A percentile compares a stretch with the other conserved stretches of the same genome.
phyloP scores from a whole-genome alignment of 2,329 filamentous ascomycete genomes.

The Sporothrix protearum region DNA sequence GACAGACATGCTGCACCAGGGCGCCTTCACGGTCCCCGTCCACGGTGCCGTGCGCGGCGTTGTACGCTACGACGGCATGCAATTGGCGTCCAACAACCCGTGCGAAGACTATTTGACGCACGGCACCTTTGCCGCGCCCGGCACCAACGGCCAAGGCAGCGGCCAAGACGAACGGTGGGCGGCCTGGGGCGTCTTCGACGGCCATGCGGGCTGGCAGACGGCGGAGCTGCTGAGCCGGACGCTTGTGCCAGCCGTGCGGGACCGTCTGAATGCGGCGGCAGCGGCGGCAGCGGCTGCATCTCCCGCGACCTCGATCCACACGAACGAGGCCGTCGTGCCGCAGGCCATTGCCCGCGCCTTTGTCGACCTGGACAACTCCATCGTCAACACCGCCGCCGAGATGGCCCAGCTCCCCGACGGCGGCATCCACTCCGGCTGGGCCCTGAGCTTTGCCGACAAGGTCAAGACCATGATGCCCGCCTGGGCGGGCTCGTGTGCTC shows the following conservation, averaged over 20 bases:
- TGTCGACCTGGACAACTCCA: conserved; percentile 83
- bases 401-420: conserved; percentile 55
- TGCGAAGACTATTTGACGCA: conserved; percentile 98
- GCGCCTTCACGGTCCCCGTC: neutral
- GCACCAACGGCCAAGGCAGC: conserved; percentile 62
- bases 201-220: conserved; percentile 96
- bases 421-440: neutral
- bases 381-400: conserved; percentile 86
- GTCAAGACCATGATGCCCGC: conserved; percentile 87
- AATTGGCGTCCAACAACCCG: conserved; percentile 92
- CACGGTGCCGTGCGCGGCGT: conserved; percentile 54
- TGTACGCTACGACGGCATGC: conserved; percentile 88
- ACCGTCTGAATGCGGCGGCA: conserved; percentile 71
- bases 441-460: conserved; percentile 62
- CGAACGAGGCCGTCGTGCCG: conserved; percentile 57
- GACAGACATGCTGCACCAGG: neutral
- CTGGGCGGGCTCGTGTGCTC: conserved; percentile 89
- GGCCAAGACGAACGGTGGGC: conserved; percentile 66
- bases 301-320: conserved; percentile 52
- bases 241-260: conserved; percentile 85
- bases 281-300: conserved; percentile 58
- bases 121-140: conserved; percentile 66
- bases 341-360: conserved; percentile 91
- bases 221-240: conserved; percentile 92
- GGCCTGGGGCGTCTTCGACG: conserved; percentile 99